Evolutionary conservation across 2,329 filamentous ascomycete species (phyloP).

Genomic region (Ceratocystis papillata): DNA sequence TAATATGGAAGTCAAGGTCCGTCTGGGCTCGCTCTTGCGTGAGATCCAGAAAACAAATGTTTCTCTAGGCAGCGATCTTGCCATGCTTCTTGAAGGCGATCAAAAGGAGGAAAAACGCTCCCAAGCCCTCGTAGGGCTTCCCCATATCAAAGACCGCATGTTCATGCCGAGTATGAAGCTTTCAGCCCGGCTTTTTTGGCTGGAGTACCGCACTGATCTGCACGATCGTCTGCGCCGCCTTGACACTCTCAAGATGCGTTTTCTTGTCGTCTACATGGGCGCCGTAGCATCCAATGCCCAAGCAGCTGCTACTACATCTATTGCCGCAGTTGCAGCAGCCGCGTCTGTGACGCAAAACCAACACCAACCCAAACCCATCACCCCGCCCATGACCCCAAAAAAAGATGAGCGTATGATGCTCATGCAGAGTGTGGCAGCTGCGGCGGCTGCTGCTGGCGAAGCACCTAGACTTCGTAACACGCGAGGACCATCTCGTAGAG

Average conservation of each 20-base stretch:
- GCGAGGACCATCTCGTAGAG: not conserved
- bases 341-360: conserved; percentile 6
- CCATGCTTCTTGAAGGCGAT: conserved; percentile 28
- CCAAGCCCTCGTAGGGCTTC: conserved; percentile 24
- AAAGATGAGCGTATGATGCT: conserved; percentile 20
- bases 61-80: conserved; percentile 43
- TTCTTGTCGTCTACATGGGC: conserved; percentile 54
- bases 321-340: conserved; percentile 14
- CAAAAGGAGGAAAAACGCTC: conserved; percentile 35
- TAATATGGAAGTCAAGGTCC: conserved; percentile 52
- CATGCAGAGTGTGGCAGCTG: conserved; percentile 21
- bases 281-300: conserved; percentile 37
- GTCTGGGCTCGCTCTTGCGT: conserved; percentile 46
- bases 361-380: conserved; percentile 9
- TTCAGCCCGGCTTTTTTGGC: conserved; percentile 48
- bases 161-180: conserved; percentile 35
- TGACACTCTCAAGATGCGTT: conserved; percentile 53
- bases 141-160: conserved; percentile 22
- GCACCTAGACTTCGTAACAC: conserved; percentile 11
- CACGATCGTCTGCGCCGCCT: conserved; percentile 49
- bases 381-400: conserved; percentile 16
- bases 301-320: conserved; percentile 23
- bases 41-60: conserved; percentile 46
- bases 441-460: conserved; percentile 15
- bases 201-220: conserved; percentile 41